Base-by-base conservation (phyloP, 345 rosid species). In the Theobroma cacao region DNA sequence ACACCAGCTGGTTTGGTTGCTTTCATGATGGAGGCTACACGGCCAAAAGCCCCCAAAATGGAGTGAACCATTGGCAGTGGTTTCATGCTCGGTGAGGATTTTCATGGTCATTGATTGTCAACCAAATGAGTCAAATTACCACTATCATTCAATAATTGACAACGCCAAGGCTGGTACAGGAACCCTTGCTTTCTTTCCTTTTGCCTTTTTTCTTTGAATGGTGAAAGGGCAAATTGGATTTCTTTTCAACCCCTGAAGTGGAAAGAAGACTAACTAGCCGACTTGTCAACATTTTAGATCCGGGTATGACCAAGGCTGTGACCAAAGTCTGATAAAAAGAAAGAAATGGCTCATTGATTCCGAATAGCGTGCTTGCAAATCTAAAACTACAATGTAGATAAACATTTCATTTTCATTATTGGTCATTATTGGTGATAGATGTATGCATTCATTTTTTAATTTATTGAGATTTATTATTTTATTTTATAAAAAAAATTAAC, bases 1-100 rank as follows among this genome's bases (percentile, higher is more conserved):
- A 50, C 76, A 10, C 53, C 20, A 5, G 52, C 24, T 28, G 55
- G 67, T 22, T 79, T 56, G 50, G 82, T 74, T 79, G 78, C 82
- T 79, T 66, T 79, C 78, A 1, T 45, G 82, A 79, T 66, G 40
- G 61, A 34, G n/a, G 45, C 68, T 34, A 18, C 26, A 7, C 68
- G 20, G 41, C 55, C 40, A 70, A 70, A 69, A 45, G 36, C 56
- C 33, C 56, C 33, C 55, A 17, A 45, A 69, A 28, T 8, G 40
- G 3, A 70, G 12, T 30, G 5, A 33, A 34, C 40, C 53, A 48
- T 70, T 70, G 28, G 56, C 58, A 69, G 7, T 11, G 31, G 38
- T 62, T 41, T 5, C 20, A 28, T 28, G 6, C 5, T 15, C 31
- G 30, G 18, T 13, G 64, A 59, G 8, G 64, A 59, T 28, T 61